Evolutionary conservation across 1,284 basidiomycete species (phyloP).

Genomic region (Rhodotorula sp.): DNA sequence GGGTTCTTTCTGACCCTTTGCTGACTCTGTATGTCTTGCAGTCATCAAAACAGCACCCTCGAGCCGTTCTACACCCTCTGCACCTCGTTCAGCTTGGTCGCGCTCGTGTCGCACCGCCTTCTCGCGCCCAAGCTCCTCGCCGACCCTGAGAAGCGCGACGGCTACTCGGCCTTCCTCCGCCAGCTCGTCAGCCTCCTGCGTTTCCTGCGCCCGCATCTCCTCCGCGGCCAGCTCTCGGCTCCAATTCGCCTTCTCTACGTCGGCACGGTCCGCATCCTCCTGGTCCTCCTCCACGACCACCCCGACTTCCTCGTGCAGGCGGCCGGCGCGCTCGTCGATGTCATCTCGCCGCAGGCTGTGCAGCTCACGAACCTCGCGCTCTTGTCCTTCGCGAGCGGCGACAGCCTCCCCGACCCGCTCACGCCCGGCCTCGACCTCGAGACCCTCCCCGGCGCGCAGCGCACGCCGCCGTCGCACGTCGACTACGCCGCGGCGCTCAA

Average conservation of each 20-base stretch:
- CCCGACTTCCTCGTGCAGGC: constrained; percentile 97
- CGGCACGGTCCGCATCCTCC: constrained; percentile 84
- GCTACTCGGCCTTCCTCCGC: constrained; percentile 95
- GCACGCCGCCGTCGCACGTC: constrained; percentile 83
- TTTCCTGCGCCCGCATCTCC: constrained; percentile 90
- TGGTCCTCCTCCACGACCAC: constrained; percentile 97
- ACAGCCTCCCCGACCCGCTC: constrained; percentile 77
- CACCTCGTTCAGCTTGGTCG: constrained; percentile 98
- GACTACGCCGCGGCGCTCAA: constrained; percentile 82
- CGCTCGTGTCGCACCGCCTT: constrained; percentile 88
- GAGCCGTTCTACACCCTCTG: too few relatives aligned
- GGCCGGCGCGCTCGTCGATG: constrained; percentile 92
- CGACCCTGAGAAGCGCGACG: constrained; percentile 80
- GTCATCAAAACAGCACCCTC: too few relatives aligned
- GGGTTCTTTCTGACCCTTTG: too few relatives aligned
- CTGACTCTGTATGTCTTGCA: too few relatives aligned
- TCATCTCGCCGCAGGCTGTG: constrained; percentile 86
- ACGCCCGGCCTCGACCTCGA: constrained; percentile 55
- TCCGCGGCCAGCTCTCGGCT: constrained; percentile 64
- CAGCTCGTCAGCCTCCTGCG: constrained; percentile 88
- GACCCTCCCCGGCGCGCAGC: constrained; percentile 81
- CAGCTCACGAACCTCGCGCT: constrained; percentile 84
- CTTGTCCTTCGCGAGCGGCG: constrained; percentile 52
- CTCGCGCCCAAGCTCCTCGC: constrained; percentile 96
- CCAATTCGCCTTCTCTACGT: constrained; percentile 88